Conservation (phyloP, 257 asterid genomes). For the Apocynum venetum region DNA sequence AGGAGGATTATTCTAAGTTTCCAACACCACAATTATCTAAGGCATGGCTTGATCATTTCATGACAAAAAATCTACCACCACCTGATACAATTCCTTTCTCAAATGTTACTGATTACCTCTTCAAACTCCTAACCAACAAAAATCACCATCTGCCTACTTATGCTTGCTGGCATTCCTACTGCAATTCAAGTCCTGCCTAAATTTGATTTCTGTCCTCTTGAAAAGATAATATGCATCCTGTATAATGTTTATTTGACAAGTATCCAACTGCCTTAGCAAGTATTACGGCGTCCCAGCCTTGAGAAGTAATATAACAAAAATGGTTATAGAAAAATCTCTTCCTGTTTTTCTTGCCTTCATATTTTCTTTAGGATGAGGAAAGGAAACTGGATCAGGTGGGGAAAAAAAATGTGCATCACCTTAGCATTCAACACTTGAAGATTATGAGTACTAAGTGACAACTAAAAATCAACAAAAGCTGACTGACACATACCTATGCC, state of each 20-base stretch:
- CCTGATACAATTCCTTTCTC: background rate
- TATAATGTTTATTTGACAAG: background rate
- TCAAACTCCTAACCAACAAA: background rate
- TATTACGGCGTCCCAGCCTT: background rate
- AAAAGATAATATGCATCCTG: background rate
- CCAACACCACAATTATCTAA: background rate
- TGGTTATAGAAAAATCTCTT: background rate
- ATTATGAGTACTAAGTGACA: background rate
- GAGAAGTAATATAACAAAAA: background rate
- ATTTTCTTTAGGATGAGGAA: background rate
- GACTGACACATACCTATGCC: conserved; percentile 64
- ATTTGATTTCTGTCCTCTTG: background rate
- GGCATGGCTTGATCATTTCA: background rate
- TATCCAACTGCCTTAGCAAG: background rate
- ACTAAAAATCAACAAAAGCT: background rate
- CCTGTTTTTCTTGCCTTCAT: background rate
- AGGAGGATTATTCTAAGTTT: background rate
- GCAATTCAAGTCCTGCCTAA: background rate
- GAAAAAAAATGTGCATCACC: background rate
- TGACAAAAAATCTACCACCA: background rate
- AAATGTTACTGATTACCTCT: background rate
- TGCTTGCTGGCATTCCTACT: background rate
- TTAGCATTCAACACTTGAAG: background rate
- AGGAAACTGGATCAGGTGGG: background rate
- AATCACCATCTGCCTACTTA: background rate